Conservation (phyloP, 805 yeast genomes). For the Candida golubevii region DNA sequence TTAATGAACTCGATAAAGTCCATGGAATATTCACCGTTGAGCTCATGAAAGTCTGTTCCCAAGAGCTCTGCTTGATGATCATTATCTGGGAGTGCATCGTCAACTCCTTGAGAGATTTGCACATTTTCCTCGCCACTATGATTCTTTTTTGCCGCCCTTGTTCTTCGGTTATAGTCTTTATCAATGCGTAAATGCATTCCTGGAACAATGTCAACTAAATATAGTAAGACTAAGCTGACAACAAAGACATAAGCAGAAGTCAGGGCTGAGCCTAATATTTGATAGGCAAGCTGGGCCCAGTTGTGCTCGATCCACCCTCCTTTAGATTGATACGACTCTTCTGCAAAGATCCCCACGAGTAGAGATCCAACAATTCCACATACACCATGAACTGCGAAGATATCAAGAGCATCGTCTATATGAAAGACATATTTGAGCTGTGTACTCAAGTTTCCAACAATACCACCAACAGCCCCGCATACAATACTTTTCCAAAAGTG, state of each 20-base stretch:
- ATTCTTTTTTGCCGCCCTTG: conserved; percentile 15
- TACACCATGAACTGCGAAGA: conserved; percentile 42
- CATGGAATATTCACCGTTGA: conserved; percentile 37
- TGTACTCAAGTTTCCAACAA: conserved; percentile 34
- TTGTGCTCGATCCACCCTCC: conserved; percentile 42
- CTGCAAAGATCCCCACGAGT: conserved; percentile 39
- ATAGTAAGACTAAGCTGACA: conserved; percentile 28
- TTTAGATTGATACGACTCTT: conserved; percentile 23
- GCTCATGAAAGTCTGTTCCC: conserved; percentile 38
- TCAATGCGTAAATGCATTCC: conserved; percentile 41
- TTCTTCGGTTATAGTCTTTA: conserved; percentile 32
- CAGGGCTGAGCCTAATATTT: conserved; percentile 33
- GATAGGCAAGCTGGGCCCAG: conserved; percentile 41
- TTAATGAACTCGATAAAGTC: conserved; percentile 40
- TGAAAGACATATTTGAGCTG: conserved; percentile 34
- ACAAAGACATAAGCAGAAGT: conserved; percentile 33
- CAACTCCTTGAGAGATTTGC: too few relatives aligned
- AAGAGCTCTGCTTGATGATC: conserved; percentile 20
- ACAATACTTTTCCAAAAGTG: conserved; percentile 40
- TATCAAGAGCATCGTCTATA: conserved; percentile 42
- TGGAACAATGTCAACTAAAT: conserved; percentile 36
- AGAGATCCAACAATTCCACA: conserved; percentile 39
- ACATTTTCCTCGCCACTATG: neutral
- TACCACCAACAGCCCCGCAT: conserved; percentile 37
- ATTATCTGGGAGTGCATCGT: too few relatives aligned